Conservation (phyloP, 2,329 filamentous ascomycete species). For the Cladophialophora bantiana region DNA sequence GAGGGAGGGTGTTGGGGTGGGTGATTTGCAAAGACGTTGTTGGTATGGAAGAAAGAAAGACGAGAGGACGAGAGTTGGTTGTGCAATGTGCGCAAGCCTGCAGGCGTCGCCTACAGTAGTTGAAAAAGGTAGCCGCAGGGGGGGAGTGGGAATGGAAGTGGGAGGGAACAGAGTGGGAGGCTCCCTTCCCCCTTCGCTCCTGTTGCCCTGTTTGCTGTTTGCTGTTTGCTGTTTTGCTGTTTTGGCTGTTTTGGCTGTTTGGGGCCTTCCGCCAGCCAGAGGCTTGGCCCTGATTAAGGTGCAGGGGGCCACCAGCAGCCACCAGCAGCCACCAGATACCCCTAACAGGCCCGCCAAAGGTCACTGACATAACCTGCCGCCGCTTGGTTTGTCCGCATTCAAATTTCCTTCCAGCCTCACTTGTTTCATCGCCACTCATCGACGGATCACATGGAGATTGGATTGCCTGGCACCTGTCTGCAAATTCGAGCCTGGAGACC, state of each 20-base stretch:
- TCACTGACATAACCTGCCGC: conserved; percentile 15
- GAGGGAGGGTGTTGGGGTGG: conserved; percentile 22
- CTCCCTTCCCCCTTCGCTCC: conserved; percentile 10
- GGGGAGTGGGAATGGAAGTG: neutral
- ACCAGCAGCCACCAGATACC: neutral
- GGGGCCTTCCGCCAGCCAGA: conserved; percentile 4
- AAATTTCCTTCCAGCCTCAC: conserved; percentile 23
- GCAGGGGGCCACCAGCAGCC: conserved; percentile 9
- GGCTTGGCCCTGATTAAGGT: conserved; percentile 7
- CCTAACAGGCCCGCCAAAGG: neutral
- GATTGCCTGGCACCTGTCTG: neutral
- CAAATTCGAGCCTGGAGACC: neutral
- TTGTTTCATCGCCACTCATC: conserved; percentile 24
- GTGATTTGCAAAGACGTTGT: conserved; percentile 16
- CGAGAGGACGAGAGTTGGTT: neutral
- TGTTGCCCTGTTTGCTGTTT: neutral
- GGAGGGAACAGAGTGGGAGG: conserved; percentile 25
- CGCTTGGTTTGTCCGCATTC: conserved; percentile 1
- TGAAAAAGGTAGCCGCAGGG: conserved; percentile 19
- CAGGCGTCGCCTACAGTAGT: conserved; percentile 20
- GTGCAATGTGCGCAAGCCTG: conserved; percentile 20
- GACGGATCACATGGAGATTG: conserved; percentile 3
- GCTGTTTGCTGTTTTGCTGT: no score
- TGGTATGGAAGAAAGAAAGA: conserved; percentile 24
- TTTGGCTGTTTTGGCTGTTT: no score